Evolutionary conservation across 75 land plant species (phyloP), one percentile per base, ranked within the genome.

Genomic region (Adiantum capillusveneris): DNA sequence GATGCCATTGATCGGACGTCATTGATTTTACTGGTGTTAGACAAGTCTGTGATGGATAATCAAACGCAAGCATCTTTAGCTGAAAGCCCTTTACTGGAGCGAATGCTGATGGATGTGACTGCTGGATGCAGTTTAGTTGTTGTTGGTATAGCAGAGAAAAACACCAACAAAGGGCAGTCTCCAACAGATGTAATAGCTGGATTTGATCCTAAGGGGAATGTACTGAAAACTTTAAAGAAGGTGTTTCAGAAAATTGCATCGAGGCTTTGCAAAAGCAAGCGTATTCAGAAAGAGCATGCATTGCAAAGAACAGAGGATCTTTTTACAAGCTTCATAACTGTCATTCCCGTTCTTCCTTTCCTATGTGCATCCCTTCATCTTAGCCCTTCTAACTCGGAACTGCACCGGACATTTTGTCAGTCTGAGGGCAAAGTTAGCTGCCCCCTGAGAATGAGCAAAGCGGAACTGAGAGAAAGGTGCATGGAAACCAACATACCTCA

Each of bases 1-100:
- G 53, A 51, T 51, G 53, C 53, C 18, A 51, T 51, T 51, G 53
- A 51, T 24, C 17, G 53, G 7, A 51, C 53, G 18, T 18, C 53
- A 19, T 24, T 51, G 53, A 51, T 51, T 51, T 18, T 51, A 19
- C 53, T 51, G 7, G 24, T 51, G 11, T 24, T 51, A 24, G 53
- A 51, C 24, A 51, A 51, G 53, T 51, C 53, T 24, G 53, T 51
- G 24, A 19, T 51, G 53, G 53, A 51, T 51, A 18, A 6, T 18
- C 24, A 24, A 18, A 51, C 53, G 17, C n/a, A 51, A 24, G 24
- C 11, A 17, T 18, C 24, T 6, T 51, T 51, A 24, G 53, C 9
- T 19, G 53, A 51, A 24, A 51, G 53, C 18, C 53, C 17, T 6
- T 11, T 51, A 6, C 17, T 51, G 17, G 53, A 51, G 53, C 7